Conservation (phyloP, 352 stramenopile species). For the Vaucheria bursata region DNA sequence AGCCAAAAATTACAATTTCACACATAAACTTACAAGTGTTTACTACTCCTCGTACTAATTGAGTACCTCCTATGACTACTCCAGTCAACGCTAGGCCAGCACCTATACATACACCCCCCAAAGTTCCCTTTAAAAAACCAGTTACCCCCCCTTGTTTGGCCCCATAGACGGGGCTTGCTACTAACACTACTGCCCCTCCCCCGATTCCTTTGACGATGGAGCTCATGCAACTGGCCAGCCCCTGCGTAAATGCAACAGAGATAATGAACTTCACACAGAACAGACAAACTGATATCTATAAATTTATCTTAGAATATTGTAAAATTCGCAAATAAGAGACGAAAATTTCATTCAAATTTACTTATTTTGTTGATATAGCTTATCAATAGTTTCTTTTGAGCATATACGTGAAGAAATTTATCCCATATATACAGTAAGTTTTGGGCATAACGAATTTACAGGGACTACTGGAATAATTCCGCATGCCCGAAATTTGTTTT, state of each 20-base stretch:
- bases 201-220: conserved; percentile 4
- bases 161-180: background rate
- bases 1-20: background rate
- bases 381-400: no score
- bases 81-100: background rate
- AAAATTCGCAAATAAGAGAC: no score
- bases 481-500: no score
- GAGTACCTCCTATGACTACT: background rate
- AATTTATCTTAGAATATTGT: no score
- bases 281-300: no score
- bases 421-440: no score
- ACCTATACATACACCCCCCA: background rate
- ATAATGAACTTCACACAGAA: no score
- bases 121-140: background rate
- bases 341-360: no score
- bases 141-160: background rate
- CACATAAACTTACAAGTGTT: background rate
- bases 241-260: conserved; percentile 2
- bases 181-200: background rate
- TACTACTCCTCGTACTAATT: background rate
- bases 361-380: no score
- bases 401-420: no score
- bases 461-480: no score
- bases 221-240: background rate
- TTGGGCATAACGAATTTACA: no score